Evolutionary conservation across 2,329 filamentous ascomycete genomes (phyloP).

Genomic region (Pestalotiopsis fici): DNA sequence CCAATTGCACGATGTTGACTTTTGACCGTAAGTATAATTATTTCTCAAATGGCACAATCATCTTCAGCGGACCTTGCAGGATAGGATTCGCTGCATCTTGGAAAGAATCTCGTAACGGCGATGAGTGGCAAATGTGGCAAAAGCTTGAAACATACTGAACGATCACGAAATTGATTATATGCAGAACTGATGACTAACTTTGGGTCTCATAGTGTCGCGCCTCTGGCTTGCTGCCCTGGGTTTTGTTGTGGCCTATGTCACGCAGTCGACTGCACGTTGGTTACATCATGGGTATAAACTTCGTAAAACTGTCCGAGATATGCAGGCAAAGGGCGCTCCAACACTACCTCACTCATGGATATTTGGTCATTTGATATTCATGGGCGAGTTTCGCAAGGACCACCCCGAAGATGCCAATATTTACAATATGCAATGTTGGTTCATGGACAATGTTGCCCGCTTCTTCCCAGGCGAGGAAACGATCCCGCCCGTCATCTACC

Average conservation of each 20-base stretch:
- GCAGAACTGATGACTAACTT: neutral
- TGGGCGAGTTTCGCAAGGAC: neutral
- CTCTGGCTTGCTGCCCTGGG: neutral
- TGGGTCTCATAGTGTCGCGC: neutral
- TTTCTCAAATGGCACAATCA: neutral
- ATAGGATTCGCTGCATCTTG: too few relatives aligned
- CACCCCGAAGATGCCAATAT: slow-evolving; percentile 5
- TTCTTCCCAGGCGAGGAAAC: slow-evolving; percentile 4
- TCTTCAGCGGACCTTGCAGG: too few relatives aligned
- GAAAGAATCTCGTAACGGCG: neutral
- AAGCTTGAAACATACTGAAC: neutral
- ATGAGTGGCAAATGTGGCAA: neutral
- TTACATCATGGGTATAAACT: neutral
- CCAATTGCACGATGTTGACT: neutral
- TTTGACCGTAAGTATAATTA: neutral
- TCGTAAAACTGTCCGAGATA: neutral
- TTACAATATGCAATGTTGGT: neutral
- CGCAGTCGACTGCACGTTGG: neutral
- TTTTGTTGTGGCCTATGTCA: neutral
- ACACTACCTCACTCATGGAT: slow-evolving; percentile 5
- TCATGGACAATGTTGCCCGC: neutral
- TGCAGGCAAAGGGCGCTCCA: neutral
- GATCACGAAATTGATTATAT: neutral
- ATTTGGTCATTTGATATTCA: neutral
- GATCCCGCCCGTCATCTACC: slow-evolving; percentile 4